Conservation (phyloP, 78 protist genomes). For the Ministeria vibrans region DNA sequence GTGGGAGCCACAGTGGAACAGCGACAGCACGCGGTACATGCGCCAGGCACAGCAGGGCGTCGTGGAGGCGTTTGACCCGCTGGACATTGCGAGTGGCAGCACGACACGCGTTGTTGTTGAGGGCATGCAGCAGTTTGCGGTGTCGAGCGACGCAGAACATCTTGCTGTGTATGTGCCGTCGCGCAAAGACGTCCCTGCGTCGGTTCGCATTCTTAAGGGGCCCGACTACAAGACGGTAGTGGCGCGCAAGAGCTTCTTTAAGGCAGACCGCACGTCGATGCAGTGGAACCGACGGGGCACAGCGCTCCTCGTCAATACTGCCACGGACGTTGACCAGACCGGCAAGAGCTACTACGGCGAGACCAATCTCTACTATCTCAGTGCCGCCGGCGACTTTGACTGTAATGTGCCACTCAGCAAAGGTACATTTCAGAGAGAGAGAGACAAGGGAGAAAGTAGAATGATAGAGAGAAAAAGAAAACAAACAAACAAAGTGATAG, state of each 20-base stretch:
- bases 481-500: neutral
- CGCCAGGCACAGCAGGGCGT: no score
- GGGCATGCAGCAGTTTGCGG: no score
- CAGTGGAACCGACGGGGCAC: conserved; percentile 15
- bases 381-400: neutral
- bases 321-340: conserved; percentile 38
- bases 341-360: conserved; percentile 57
- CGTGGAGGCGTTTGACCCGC: no score
- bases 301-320: conserved; percentile 22
- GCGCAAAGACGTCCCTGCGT: no score
- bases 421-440: neutral
- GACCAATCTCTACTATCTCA: conserved; percentile 14
- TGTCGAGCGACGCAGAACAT: no score
- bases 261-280: conserved; percentile 3
- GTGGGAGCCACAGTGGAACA: no score
- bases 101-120: no score
- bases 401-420: conserved; percentile 16
- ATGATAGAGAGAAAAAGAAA: no score
- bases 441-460: no score
- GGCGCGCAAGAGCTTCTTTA: conserved; percentile 8
- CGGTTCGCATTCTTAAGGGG: neutral
- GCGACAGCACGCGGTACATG: no score
- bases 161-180: no score
- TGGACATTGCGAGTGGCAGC: no score
- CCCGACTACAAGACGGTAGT: neutral